Evolutionary conservation across 768 basidiomycete species (phyloP), one percentile per base, ranked within the genome.

Genomic region (Lyophyllum decastes): DNA sequence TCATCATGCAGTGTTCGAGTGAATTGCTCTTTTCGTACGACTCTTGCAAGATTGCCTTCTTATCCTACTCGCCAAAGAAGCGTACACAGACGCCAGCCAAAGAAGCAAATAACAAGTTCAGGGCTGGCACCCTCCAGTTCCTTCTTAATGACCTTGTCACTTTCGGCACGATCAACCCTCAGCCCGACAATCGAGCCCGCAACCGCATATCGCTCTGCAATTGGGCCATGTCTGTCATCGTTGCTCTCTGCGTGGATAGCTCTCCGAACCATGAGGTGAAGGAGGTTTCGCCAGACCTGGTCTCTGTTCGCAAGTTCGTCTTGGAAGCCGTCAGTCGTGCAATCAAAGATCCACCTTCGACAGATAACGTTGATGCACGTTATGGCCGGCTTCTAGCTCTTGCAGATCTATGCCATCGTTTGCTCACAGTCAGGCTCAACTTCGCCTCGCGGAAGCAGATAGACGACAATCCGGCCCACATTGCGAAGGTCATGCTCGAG

Each of bases 401-500:
- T 27, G 84, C 88, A 24, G 94, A 98, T 63, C 77, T 99, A 25
- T 92, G 92, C 66, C 84, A 92, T 72, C 89, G 94, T 9, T 77
- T 99, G 33, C 78, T 99, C 55, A 90, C 88, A 1, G 88, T 91
- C 22, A 85, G 89, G 26, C 86, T 89, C 71, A 88, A 83, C 58
- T 76, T 76, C 6, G 70, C 75, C 34, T 81, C 84, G 53, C 77
- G 86, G 45, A 85, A 82, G 61, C 76, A 79, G 40, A 78, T 82
- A 55, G 86, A 86, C 46, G 96, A 94, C 49, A 82, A 82, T n/a
- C 89, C 89, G 3, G 89, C 95, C 8, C 95, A 97, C 60, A 83
- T 98, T 52, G 94, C 96, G 21, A 98, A 98, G 76, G 83, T 95
- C 61, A 99, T 99, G 97, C 75, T 99, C 50, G 97, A 99, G 79